A percentile compares a stretch with the other conserved stretches of the same genome.
These are phyloP conservation scores for Lactarius indigo DNA, from an alignment of 768 basidiomycete species.

Conservation along the genomic window DNA sequence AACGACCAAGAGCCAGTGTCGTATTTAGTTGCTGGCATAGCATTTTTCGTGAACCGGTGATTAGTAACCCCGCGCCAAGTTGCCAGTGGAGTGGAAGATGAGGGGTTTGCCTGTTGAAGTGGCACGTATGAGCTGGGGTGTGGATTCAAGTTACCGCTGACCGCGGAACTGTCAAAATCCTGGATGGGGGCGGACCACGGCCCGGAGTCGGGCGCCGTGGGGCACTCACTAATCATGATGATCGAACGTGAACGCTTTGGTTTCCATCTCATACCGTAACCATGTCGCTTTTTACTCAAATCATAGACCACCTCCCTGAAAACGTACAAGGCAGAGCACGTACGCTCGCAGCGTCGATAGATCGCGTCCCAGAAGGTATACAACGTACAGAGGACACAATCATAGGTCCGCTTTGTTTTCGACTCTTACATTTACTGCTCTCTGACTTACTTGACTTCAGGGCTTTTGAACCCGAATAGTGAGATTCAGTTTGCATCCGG, in stretches of 20 bases:
- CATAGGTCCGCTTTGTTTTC: slow-evolving; percentile 12
- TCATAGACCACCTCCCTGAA: background rate
- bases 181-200: too few species aligned
- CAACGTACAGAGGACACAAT: slow-evolving; percentile 27
- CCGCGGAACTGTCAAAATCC: too few species aligned
- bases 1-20: background rate
- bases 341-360: background rate
- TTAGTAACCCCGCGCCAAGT: background rate
- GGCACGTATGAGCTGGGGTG: background rate
- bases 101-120: background rate
- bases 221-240: background rate
- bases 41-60: background rate
- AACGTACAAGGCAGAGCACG: background rate
- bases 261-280: background rate
- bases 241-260: background rate
- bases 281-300: background rate
- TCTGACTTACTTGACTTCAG: slow-evolving; percentile 11
- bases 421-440: background rate
- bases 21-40: background rate
- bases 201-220: background rate
- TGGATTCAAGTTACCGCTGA: too few species aligned
- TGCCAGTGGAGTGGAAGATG: background rate
- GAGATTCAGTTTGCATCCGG: background rate
- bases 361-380: slow-evolving; percentile 28
- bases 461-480: slow-evolving; percentile 26